Evolutionary conservation across 805 yeast species (phyloP).

Genomic region (Cyberlindnera suaveolens): DNA sequence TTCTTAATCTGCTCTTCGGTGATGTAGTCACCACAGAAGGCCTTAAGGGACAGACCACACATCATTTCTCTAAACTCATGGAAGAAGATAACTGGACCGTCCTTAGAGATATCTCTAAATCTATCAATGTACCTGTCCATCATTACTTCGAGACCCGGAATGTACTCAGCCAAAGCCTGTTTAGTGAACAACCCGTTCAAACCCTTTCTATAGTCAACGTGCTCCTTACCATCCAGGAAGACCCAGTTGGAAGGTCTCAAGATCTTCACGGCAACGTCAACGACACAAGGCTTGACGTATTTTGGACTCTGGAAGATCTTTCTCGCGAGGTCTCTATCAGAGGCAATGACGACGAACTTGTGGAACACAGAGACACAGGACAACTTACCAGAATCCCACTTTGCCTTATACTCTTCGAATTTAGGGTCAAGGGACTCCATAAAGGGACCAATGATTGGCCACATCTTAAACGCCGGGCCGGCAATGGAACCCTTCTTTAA

Average conservation of each 20-base stretch:
- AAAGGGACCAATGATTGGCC: constrained; percentile 97
- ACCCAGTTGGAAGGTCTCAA: constrained; percentile 97
- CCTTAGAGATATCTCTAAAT: constrained; percentile 52
- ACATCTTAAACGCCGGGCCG: constrained; percentile 81
- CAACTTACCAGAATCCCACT: constrained; percentile 92
- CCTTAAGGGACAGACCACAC: constrained; percentile 88
- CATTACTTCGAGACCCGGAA: constrained; percentile 78
- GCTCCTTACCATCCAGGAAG: constrained; percentile 92
- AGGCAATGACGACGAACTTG: constrained; percentile 93
- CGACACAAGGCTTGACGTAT: constrained; percentile 95
- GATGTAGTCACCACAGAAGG: constrained; percentile 94
- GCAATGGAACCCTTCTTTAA: constrained; percentile 80
- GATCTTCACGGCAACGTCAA: constrained; percentile 92
- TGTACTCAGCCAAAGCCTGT: constrained; percentile 73
- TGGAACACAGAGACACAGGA: constrained; percentile 98
- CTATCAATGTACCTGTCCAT: constrained; percentile 76
- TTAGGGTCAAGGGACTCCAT: constrained; percentile 92
- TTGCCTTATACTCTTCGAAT: constrained; percentile 85
- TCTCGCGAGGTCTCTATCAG: constrained; percentile 81
- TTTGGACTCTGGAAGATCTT: constrained; percentile 79
- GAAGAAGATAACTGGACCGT: constrained; percentile 74
- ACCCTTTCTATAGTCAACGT: constrained; percentile 86
- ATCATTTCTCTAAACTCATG: constrained; percentile 91
- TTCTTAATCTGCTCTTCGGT: constrained; percentile 83
- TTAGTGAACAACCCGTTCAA: constrained; percentile 85